Base-by-base conservation (phyloP, 257 asterid species). In the Salvia rosmarinus region DNA sequence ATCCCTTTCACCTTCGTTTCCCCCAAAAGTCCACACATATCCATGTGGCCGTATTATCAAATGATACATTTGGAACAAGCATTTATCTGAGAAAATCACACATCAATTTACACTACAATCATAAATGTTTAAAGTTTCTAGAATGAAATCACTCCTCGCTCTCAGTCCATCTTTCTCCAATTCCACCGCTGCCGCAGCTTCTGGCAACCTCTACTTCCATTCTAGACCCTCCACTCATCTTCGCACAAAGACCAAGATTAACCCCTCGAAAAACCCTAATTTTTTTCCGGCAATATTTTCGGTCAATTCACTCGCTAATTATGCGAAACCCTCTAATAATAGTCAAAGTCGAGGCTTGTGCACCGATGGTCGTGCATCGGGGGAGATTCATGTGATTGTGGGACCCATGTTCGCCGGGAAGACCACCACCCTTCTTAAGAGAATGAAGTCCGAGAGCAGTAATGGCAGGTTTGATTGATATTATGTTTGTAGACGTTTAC, bases 381-480 rank as follows among this genome's bases (percentile, higher is more conserved):
- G 99, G 50, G 95, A 95, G 83, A 83, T 95, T 85, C 97, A 90
- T 72, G 87, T 88, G 30, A 91, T 91, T 51, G 89, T 95, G 82
- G 99, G 99, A 4, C 97, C 99, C 82, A 95, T 95, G 99, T 95
- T 95, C 76, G 90, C 99, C 37, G 99, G 99, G 5, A 95, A 95
- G 78, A 91, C 96, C 50, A 89, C 99, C 78, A 95, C 99, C 40
- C 90, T 95, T 59, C 87, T 95, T 21, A 83, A 79, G 82, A 88
- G 96, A 77, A 89, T 88, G 79, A 88, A 89, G 87, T 46, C 83
- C 42, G 96, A 90, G 74, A 85, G 86, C 83, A 80, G 78, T 69
- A 85, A 77, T 58, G 96, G 95, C 84, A 95, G 98, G 99, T 89
- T 68, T 42, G 85, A 12, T 32, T 50, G 23, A 68, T 71, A n/a